A percentile compares a stretch with the other conserved stretches of the same genome.
Evolutionary conservation across 1,284 basidiomycete genomes (phyloP).

Genomic region (Fomitiporia mediterranea): DNA sequence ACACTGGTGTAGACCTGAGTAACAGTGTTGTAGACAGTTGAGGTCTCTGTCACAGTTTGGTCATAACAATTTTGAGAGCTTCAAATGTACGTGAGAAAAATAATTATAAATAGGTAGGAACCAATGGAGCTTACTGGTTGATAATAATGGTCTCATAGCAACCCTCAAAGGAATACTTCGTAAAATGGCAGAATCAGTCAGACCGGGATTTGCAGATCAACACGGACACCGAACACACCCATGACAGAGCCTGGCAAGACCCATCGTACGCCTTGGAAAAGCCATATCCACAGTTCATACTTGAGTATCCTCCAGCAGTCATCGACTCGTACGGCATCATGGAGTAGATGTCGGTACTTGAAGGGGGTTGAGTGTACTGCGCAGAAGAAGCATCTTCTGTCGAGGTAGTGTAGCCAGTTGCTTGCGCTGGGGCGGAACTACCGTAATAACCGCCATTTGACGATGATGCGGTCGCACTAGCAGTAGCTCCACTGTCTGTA

Average conservation of each 20-base stretch:
- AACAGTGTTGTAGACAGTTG: slow-evolving; percentile 32
- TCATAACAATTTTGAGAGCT: slow-evolving; percentile 20
- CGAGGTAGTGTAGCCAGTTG: slow-evolving; percentile 11
- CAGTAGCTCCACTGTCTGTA: slow-evolving; percentile 13
- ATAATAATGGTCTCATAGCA: slow-evolving; percentile 68
- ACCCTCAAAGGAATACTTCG: slow-evolving; percentile 37
- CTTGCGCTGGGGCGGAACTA: slow-evolving; percentile 14
- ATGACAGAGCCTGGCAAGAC: slow-evolving; percentile 47
- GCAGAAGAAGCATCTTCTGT: slow-evolving; percentile 21
- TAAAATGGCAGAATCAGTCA: slow-evolving; percentile 3
- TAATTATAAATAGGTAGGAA: slow-evolving; percentile 13
- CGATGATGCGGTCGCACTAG: slow-evolving; percentile 14
- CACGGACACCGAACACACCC: slow-evolving; percentile 41
- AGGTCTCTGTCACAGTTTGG: slow-evolving; percentile 36
- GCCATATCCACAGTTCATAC: slow-evolving; percentile 63
- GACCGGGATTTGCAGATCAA: neutral
- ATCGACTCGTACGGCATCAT: slow-evolving; percentile 56
- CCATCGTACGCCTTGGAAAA: slow-evolving; percentile 52
- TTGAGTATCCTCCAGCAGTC: slow-evolving; percentile 55
- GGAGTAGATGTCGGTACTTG: slow-evolving; percentile 37
- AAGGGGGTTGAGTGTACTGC: slow-evolving; percentile 39
- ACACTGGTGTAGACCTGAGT: slow-evolving; percentile 27
- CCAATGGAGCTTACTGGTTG: slow-evolving; percentile 35
- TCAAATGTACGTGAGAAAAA: neutral
- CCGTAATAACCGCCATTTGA: slow-evolving; percentile 15